Conservation (phyloP, 75 land plant species). For the Picea glauca region DNA sequence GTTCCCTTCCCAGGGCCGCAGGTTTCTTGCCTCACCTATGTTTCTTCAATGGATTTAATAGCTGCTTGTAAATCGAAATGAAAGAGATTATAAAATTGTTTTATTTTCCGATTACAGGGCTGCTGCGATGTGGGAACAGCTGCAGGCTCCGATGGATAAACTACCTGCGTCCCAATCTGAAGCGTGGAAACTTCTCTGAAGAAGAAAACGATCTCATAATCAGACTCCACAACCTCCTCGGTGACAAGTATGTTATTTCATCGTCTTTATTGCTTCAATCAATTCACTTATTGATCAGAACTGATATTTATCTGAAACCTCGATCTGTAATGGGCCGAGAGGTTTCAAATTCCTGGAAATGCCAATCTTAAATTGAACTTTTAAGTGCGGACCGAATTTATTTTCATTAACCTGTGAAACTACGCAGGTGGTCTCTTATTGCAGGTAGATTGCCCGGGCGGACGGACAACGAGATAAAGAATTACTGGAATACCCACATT, state of each 20-base stretch:
- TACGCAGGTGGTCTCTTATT: too few relatives aligned
- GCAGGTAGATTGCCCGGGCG: too few relatives aligned
- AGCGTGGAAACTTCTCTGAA: constrained; percentile 18
- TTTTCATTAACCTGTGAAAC: not conserved
- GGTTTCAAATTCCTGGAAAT: too few relatives aligned
- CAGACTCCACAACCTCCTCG: constrained; percentile 17
- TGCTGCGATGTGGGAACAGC: constrained; percentile 21
- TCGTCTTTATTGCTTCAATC: not conserved
- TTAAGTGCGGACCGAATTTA: not conserved
- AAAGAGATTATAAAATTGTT: not conserved
- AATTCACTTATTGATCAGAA: not conserved
- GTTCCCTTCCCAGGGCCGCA: constrained; percentile 42
- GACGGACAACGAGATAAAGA: too few relatives aligned
- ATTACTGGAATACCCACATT: not conserved
- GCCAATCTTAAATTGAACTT: not conserved
- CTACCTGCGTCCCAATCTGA: constrained; percentile 24
- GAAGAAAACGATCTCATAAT: constrained; percentile 28
- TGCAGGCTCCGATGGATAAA: constrained; percentile 30
- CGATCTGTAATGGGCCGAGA: too few relatives aligned
- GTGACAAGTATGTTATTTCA: constrained; percentile 8
- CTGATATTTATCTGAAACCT: not conserved
- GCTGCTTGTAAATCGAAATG: too few relatives aligned
- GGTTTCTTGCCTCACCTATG: constrained; percentile 5
- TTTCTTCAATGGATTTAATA: not conserved
- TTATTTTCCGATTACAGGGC: constrained; percentile 6